These are phyloP conservation scores for Colletotrichum sp. DNA, from an alignment of 2,329 filamentous ascomycete genomes.

Conservation along the genomic window DNA sequence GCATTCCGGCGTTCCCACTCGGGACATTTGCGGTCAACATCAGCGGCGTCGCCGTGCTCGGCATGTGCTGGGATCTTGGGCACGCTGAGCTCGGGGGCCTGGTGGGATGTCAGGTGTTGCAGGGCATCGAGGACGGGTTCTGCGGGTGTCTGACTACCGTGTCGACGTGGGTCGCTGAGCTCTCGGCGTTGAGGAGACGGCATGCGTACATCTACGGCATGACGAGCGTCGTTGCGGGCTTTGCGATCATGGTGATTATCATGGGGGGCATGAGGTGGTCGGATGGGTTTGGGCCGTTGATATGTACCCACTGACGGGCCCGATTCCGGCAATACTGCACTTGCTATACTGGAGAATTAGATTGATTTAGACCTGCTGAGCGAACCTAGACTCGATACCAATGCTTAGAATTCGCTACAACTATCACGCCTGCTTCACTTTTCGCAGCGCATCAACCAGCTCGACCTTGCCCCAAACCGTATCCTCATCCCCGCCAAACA, in stretches of 20 bases:
- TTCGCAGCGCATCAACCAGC: conserved; percentile 26
- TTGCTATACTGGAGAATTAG: not conserved
- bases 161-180: conserved; percentile 70
- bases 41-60: conserved; percentile 75
- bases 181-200: conserved; percentile 55
- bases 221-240: conserved; percentile 62
- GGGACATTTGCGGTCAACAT: conserved; percentile 88
- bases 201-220: conserved; percentile 72
- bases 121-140: conserved; percentile 71
- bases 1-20: conserved; percentile 73
- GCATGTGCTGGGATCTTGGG: conserved; percentile 80
- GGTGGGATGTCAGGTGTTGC: conserved; percentile 71
- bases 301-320: conserved; percentile 32
- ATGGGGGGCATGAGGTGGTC: conserved; percentile 82
- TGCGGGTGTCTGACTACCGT: conserved; percentile 72
- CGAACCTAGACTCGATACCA: not conserved
- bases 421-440: not conserved
- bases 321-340: not conserved
- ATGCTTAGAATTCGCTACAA: not conserved
- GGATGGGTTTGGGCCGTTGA: conserved; percentile 52
- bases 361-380: not conserved
- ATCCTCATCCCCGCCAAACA: conserved; percentile 27
- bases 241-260: conserved; percentile 68
- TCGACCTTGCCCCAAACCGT: conserved; percentile 29
- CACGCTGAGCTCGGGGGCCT: conserved; percentile 62